These are phyloP conservation scores for Fusarium heterosporum DNA, from an alignment of 2,329 filamentous ascomycete genomes.

Conservation along the genomic window DNA sequence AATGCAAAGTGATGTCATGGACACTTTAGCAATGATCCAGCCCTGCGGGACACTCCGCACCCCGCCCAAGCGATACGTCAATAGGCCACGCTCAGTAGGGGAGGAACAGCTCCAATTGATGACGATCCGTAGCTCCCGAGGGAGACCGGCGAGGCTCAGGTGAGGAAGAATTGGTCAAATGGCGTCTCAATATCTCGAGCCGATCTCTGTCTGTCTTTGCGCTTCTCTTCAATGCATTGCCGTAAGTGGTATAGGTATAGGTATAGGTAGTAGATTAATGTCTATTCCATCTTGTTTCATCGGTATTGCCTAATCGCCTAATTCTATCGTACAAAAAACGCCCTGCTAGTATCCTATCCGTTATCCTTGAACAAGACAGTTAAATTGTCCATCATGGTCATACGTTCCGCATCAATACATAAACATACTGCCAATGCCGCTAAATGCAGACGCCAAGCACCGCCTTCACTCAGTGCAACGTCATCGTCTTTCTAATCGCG, in stretches of 20 bases:
- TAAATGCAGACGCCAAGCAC: constrained; percentile 29
- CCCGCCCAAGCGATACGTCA: constrained; percentile 34
- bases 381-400: constrained; percentile 4
- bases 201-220: neutral
- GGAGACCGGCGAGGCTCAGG: constrained; percentile 1
- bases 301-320: neutral
- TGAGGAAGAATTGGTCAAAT: constrained; percentile 7
- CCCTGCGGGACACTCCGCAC: constrained; percentile 37
- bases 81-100: neutral
- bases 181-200: neutral
- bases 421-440: constrained; percentile 33
- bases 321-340: constrained; percentile 19
- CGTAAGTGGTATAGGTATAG: neutral
- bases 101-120: constrained; percentile 1
- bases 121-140: constrained; percentile 35
- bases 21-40: constrained; percentile 28
- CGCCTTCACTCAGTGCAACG: constrained; percentile 18
- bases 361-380: constrained; percentile 11
- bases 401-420: constrained; percentile 25
- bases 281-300: constrained; percentile 4
- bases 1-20: constrained; percentile 54
- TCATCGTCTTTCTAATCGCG: constrained; percentile 24
- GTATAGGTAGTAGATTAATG: neutral
- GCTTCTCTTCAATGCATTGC: neutral
- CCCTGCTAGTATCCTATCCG: constrained; percentile 16